These are phyloP conservation scores for Solanum clarkiae DNA, from an alignment of 257 asterid species.

Conservation along the genomic window DNA sequence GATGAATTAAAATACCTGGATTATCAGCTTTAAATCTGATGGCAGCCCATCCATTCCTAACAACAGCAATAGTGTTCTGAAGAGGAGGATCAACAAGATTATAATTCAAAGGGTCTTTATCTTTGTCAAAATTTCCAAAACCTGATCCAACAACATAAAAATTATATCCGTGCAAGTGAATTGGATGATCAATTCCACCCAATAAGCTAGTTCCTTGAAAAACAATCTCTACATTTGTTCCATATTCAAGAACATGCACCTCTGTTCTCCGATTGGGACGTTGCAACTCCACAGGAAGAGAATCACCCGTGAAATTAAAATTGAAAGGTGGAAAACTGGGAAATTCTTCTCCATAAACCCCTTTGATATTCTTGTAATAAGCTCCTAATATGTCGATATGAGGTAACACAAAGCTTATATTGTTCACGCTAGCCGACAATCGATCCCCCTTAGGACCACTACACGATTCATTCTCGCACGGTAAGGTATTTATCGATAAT, in stretches of 20 bases:
- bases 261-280: not conserved
- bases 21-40: constrained; percentile 9
- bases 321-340: constrained; percentile 26
- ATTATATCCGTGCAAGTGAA: constrained; percentile 8
- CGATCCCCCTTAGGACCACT: constrained; percentile 28
- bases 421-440: constrained; percentile 44
- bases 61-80: constrained; percentile 4
- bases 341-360: constrained; percentile 25
- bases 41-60: constrained; percentile 10
- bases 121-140: constrained; percentile 5
- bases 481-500: constrained; percentile 22
- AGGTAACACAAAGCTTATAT: constrained; percentile 33
- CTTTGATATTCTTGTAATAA: constrained; percentile 28
- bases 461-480: constrained; percentile 22
- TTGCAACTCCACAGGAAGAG: not conserved
- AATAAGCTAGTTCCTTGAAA: not conserved
- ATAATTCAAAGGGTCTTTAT: not conserved
- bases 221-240: not conserved
- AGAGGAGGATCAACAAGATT: constrained; percentile 13
- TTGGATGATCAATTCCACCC: constrained; percentile 1
- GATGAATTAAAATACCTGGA: not conserved
- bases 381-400: constrained; percentile 41
- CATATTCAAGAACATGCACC: constrained; percentile 1
- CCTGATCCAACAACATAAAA: constrained; percentile 6
- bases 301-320: constrained; percentile 12